Conservation (phyloP, 208 protist genomes). For the Trypanosoma cruzi region DNA sequence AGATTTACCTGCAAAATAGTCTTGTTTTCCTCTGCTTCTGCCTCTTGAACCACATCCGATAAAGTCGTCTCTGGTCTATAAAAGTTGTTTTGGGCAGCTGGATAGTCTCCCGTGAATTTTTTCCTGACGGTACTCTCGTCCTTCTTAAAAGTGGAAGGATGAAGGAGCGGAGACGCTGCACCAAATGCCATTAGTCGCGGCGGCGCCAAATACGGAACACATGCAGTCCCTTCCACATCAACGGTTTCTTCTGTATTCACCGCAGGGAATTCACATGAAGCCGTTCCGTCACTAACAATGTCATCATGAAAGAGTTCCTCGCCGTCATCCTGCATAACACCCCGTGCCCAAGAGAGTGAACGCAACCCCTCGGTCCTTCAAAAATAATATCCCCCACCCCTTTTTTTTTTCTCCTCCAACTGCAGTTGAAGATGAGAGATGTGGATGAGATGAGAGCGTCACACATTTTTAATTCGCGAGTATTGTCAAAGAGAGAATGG, state of each 20-base stretch:
- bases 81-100: neutral
- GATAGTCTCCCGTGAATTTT: neutral
- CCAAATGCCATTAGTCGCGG: conserved; percentile 12
- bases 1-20: conserved; percentile 37
- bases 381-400: neutral
- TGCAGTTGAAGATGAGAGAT: neutral
- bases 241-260: neutral
- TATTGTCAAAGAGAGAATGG: too few relatives aligned
- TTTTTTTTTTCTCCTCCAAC: neutral
- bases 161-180: conserved; percentile 1
- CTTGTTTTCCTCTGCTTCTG: conserved; percentile 34
- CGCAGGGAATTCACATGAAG: neutral
- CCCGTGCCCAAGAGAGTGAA: too few relatives aligned
- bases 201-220: conserved; percentile 53
- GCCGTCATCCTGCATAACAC: conserved; percentile 6
- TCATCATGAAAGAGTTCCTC: conserved; percentile 23
- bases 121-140: neutral
- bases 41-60: neutral
- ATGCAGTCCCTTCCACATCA: conserved; percentile 15
- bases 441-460: neutral
- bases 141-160: neutral
- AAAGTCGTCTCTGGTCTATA: neutral
- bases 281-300: conserved; percentile 6
- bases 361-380: neutral
- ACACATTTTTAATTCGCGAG: neutral